Conservation (phyloP, 441 rosid species). For the Euphorbia schlechtendalii region DNA sequence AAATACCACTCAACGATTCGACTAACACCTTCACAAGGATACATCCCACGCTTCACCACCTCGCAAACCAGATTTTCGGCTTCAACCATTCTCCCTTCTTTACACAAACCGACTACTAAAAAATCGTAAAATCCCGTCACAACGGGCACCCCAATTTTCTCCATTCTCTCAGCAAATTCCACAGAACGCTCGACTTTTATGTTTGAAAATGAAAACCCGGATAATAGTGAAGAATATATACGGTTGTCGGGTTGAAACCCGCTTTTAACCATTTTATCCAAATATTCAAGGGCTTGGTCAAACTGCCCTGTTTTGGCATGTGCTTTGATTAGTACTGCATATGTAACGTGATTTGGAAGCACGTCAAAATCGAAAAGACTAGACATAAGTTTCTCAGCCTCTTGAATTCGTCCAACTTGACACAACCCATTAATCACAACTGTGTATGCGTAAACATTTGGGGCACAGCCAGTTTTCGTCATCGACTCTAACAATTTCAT, state of each 20-base stretch:
- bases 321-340: constrained; percentile 9
- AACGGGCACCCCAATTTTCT: constrained; percentile 27
- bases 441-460: constrained; percentile 42
- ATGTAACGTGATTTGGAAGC: constrained; percentile 7
- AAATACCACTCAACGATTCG: constrained; percentile 29
- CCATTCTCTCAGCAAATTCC: constrained; percentile 26
- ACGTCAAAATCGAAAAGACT: constrained; percentile 5
- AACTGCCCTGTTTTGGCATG: not conserved
- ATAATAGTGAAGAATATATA: constrained; percentile 31
- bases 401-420: constrained; percentile 34
- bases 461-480: constrained; percentile 38
- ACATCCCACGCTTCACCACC: constrained; percentile 22
- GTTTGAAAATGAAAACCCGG: constrained; percentile 21
- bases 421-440: constrained; percentile 40
- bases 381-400: constrained; percentile 32
- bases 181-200: constrained; percentile 26
- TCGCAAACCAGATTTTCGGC: constrained; percentile 24
- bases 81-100: constrained; percentile 31
- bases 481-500: constrained; percentile 27
- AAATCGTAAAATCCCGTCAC: constrained; percentile 23
- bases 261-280: constrained; percentile 29
- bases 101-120: constrained; percentile 26
- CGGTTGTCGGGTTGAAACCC: constrained; percentile 32
- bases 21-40: constrained; percentile 27
- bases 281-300: constrained; percentile 21